Percentiles rank a stretch among this genome's conserved stretches.
These are phyloP conservation scores for Pseudocercospora fuligena DNA, from an alignment of 2,329 filamentous ascomycete species.

Conservation along the genomic window DNA sequence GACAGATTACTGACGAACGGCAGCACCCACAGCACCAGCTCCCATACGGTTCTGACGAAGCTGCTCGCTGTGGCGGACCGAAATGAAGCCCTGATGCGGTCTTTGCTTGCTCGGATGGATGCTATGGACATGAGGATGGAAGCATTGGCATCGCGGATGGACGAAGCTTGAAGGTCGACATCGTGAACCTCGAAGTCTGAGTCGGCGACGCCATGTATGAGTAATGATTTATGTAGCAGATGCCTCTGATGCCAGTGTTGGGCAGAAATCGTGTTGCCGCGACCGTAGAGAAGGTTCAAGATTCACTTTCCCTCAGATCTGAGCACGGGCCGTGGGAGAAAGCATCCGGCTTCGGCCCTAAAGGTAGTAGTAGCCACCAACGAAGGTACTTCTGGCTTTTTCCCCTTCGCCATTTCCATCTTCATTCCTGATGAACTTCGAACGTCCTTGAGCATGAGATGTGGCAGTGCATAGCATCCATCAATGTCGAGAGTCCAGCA, in stretches of 20 bases:
- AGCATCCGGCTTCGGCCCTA: neutral
- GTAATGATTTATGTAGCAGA: neutral
- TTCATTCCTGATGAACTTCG: neutral
- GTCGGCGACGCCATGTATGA: neutral
- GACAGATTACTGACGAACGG: neutral
- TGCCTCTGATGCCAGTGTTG: neutral
- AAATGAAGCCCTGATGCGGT: constrained; percentile 20
- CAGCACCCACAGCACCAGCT: constrained; percentile 4
- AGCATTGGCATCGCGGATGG: neutral
- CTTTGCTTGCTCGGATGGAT: constrained; percentile 19
- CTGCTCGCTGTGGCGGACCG: constrained; percentile 17
- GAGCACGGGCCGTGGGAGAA: neutral
- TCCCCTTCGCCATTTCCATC: neutral
- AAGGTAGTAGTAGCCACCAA: neutral
- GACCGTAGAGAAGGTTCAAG: neutral
- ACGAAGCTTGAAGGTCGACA: neutral
- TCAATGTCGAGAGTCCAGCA: neutral
- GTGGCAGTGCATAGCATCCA: neutral
- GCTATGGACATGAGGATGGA: constrained; percentile 16
- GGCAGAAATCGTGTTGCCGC: neutral
- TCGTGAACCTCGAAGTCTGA: too few relatives aligned
- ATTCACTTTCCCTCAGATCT: neutral
- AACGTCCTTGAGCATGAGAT: neutral
- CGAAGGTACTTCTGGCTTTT: too few relatives aligned
- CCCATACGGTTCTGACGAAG: constrained; percentile 4